Base-by-base conservation (phyloP, 208 protist species). In the Acanthamoeba triangularis region DNA sequence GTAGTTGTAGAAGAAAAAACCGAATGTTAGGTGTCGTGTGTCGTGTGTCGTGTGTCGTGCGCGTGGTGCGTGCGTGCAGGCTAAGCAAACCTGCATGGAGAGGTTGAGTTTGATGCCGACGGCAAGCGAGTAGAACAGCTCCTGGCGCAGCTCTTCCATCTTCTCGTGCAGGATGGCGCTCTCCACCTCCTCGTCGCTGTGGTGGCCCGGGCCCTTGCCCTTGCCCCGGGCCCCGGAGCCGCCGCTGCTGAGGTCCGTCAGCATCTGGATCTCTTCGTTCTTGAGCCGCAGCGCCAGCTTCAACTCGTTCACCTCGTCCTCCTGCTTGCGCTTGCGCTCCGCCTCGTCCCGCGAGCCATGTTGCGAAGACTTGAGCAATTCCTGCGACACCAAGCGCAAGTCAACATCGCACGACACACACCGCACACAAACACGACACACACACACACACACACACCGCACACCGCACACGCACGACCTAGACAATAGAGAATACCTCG, bases 51-150 rank as follows among this genome's bases (percentile, higher is more conserved):
- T 65, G 59, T n/a, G 59, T n/a, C n/a, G n/a, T n/a, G n/a, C n/a
- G 25, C 6, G 25, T n/a, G 14, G 59, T 65, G n/a, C n/a, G n/a
- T n/a, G n/a, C n/a, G n/a, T n/a, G n/a, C n/a, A n/a, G n/a, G n/a
- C n/a, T n/a, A 16, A n/a, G 25, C n/a, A 20, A 7, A 33, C 67
- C 67, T 76, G 78, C 78, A 87, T 87, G 78, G 47, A 30, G n/a
- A 87, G 49, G 78, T 87, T 87, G n/a, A 87, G 78, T 37, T 87
- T 87, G 78, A 87, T 87, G 41, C 47, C 78, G 13, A 87, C 49
- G 47, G 78, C 78, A 3, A 87, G 41, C 23, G 78, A 87, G 78
- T 61, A 87, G 78, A 87, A 87, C 2, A 87, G 44, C 78, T 87
- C 78, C 28, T 61, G 78, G 18, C 49, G 78, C 78, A 87, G 78